Conservation (phyloP, 2,329 filamentous ascomycete genomes). For the Aspergillus floridensis region DNA sequence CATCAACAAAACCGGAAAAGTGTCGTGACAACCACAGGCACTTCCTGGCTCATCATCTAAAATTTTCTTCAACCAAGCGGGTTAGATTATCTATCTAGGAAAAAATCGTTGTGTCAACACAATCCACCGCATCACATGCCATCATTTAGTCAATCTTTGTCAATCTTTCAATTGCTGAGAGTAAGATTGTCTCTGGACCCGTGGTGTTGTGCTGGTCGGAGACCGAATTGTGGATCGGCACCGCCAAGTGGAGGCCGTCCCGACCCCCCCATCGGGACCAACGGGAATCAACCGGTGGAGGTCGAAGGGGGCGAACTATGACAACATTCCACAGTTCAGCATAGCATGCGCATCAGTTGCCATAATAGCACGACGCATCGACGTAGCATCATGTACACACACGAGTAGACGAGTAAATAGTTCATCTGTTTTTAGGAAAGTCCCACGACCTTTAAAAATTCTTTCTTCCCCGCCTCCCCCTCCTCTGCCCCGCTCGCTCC, state of each 20-base stretch:
- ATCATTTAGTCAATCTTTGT: no score
- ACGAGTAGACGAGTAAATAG: neutral
- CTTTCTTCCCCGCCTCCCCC: neutral
- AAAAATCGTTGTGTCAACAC: no score
- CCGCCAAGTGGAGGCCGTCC: neutral
- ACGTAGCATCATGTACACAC: neutral
- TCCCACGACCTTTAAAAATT: neutral
- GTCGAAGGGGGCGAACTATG: neutral
- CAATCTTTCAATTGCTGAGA: no score
- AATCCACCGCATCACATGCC: no score
- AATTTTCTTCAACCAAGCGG: neutral
- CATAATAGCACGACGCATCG: neutral
- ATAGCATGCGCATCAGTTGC: neutral
- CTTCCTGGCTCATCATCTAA: neutral
- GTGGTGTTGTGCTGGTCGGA: neutral
- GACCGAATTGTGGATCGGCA: neutral
- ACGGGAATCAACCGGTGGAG: neutral
- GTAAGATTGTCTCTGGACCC: neutral
- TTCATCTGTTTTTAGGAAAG: neutral
- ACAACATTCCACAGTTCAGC: neutral
- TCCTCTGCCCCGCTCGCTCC: neutral
- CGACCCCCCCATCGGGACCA: neutral
- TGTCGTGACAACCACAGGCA: neutral
- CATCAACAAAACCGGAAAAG: neutral
- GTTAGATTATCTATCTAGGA: neutral